Evolutionary conservation across 345 rosid species (phyloP).

Genomic region (Citropsis articulata): DNA sequence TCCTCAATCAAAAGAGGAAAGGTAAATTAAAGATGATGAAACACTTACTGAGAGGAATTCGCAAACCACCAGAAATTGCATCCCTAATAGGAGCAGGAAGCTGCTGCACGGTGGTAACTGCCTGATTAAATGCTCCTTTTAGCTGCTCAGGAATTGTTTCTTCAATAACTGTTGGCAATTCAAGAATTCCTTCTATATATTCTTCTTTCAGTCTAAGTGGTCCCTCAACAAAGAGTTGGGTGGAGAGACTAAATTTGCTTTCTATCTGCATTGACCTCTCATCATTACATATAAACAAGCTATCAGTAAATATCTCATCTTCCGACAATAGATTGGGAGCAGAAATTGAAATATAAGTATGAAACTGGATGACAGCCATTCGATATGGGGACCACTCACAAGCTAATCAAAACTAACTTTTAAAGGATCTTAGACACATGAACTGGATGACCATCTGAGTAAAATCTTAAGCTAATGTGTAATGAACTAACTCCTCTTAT

Average conservation of each 20-base stretch:
- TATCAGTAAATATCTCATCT: background rate
- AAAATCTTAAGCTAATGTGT: background rate
- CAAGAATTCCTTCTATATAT: constrained; percentile 73
- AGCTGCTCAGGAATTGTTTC: constrained; percentile 83
- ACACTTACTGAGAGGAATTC: constrained; percentile 76
- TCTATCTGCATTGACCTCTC: constrained; percentile 60
- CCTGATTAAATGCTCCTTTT: constrained; percentile 74
- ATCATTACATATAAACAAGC: background rate
- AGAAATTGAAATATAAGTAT: background rate
- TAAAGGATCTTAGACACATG: background rate
- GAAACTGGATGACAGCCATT: background rate
- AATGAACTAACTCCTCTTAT: background rate
- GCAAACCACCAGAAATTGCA: constrained; percentile 62
- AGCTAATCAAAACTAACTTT: constrained; percentile 1
- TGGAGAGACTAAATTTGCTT: constrained; percentile 57
- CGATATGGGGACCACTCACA: background rate
- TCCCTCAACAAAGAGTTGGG: constrained; percentile 82
- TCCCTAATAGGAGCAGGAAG: constrained; percentile 77
- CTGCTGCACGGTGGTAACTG: constrained; percentile 60
- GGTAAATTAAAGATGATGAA: background rate
- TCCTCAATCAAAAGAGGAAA: too few species aligned
- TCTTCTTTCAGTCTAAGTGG: constrained; percentile 92
- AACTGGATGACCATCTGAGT: background rate
- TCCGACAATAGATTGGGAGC: background rate
- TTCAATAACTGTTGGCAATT: constrained; percentile 76